Conservation (phyloP, 2,329 filamentous ascomycete species). For the Balansia obtecta region DNA sequence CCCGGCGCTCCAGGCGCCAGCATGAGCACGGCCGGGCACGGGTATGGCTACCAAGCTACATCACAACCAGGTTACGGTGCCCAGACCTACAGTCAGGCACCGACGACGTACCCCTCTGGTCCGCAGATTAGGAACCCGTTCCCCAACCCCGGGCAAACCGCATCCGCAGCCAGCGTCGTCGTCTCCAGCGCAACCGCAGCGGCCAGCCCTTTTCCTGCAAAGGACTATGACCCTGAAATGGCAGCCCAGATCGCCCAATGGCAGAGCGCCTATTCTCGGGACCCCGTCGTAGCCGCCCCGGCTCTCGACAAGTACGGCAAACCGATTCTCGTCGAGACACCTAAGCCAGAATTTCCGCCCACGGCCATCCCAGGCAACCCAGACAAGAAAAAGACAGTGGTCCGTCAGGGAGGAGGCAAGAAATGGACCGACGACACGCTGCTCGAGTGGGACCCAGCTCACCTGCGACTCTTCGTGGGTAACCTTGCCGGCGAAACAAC, state of each 20-base stretch:
- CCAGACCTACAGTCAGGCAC: slow-evolving; percentile 25
- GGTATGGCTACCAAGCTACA: slow-evolving; percentile 8
- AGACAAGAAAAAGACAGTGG: slow-evolving; percentile 72
- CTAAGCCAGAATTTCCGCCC: slow-evolving; percentile 19
- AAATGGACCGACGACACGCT: slow-evolving; percentile 82
- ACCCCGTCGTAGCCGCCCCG: slow-evolving; percentile 14
- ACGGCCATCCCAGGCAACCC: slow-evolving; percentile 34
- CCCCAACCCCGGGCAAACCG: slow-evolving; percentile 41
- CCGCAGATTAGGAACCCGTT: slow-evolving; percentile 70
- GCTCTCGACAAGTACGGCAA: slow-evolving; percentile 22
- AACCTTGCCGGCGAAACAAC: slow-evolving; percentile 96
- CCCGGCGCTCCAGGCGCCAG: slow-evolving; percentile 21
- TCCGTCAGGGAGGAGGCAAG: slow-evolving; percentile 80
- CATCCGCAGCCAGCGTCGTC: slow-evolving; percentile 18
- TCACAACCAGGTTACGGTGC: slow-evolving; percentile 20
- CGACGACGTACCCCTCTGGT: slow-evolving; percentile 31
- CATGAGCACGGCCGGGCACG: slow-evolving; percentile 3
- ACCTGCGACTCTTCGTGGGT: slow-evolving; percentile 90
- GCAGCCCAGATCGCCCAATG: slow-evolving; percentile 89
- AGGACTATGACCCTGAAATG: slow-evolving; percentile 57
- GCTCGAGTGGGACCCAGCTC: slow-evolving; percentile 89
- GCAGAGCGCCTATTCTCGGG: slow-evolving; percentile 69
- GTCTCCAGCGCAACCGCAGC: slow-evolving; percentile 15
- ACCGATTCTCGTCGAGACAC: slow-evolving; percentile 14
- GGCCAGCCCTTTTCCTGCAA: too few relatives aligned